phyloP scores from a whole-genome alignment of 2,329 filamentous ascomycete species.

The Xylariaceae sp. region DNA sequence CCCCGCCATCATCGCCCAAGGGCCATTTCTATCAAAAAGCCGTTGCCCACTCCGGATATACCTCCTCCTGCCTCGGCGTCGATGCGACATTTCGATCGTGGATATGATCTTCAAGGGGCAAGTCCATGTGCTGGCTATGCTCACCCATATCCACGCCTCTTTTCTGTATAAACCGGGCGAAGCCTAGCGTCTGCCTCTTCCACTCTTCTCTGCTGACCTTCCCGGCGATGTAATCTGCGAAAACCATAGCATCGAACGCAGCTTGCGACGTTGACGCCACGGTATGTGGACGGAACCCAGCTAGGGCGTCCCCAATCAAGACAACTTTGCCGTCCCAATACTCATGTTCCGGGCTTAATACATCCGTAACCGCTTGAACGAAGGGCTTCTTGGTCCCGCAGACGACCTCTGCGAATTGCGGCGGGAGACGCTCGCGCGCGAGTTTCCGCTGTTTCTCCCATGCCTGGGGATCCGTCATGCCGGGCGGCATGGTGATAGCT shows the following conservation, averaged over 20 bases:
- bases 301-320: constrained; percentile 52
- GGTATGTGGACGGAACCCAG: constrained; percentile 53
- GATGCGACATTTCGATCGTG: constrained; percentile 45
- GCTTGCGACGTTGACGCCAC: constrained; percentile 52
- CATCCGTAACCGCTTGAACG: constrained; percentile 50
- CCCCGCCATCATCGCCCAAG: no score
- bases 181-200: constrained; percentile 45
- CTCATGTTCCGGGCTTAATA: constrained; percentile 43
- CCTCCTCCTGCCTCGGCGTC: constrained; percentile 40
- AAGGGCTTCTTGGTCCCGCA: constrained; percentile 49
- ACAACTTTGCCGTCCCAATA: constrained; percentile 48
- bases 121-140: constrained; percentile 42
- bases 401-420: constrained; percentile 51
- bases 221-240: constrained; percentile 44
- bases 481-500: constrained; percentile 48
- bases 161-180: constrained; percentile 44
- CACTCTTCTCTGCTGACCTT: constrained; percentile 42
- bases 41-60: constrained; percentile 45
- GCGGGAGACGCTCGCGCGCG: constrained; percentile 44
- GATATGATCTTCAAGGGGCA: constrained; percentile 44
- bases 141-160: constrained; percentile 46
- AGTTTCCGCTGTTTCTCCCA: constrained; percentile 46
- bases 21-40: no score
- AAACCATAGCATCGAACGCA: constrained; percentile 46
- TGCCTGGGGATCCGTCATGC: constrained; percentile 40